Percentiles rank a stretch among this genome's conserved stretches.
Evolutionary conservation across 345 rosid species (phyloP).

Genomic region (Microthlaspi erraticum): DNA sequence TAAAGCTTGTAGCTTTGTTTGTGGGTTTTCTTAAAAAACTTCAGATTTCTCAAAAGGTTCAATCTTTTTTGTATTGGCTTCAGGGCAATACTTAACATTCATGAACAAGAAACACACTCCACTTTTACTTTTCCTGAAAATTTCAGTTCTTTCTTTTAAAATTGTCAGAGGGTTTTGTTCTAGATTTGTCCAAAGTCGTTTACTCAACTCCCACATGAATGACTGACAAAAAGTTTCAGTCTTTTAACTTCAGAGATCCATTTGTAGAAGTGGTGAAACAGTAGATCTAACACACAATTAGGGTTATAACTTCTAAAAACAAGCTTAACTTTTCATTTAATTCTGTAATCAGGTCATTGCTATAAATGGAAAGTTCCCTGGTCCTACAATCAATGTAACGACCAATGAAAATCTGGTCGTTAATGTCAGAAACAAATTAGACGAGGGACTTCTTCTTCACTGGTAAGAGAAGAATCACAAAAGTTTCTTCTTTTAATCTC

Average conservation of each 20-base stretch:
- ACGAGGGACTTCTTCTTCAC: constrained; percentile 80
- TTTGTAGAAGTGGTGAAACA: constrained; percentile 20
- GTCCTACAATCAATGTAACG: constrained; percentile 87
- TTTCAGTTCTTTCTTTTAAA: not conserved
- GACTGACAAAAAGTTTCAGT: constrained; percentile 44
- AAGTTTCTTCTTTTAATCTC: not conserved
- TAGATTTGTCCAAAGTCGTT: constrained; percentile 26
- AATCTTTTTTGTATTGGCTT: constrained; percentile 6
- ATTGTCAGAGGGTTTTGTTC: not conserved
- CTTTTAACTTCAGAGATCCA: constrained; percentile 43
- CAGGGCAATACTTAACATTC: constrained; percentile 1
- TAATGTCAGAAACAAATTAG: constrained; percentile 89
- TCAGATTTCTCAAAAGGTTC: constrained; percentile 37
- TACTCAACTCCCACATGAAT: constrained; percentile 17
- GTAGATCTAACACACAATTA: constrained; percentile 54
- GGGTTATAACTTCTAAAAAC: constrained; percentile 15
- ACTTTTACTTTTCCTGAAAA: constrained; percentile 29
- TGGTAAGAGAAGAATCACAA: constrained; percentile 58
- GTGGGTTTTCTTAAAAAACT: constrained; percentile 33
- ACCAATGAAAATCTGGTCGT: constrained; percentile 85
- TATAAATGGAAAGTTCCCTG: constrained; percentile 87
- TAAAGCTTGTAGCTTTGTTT: constrained; percentile 37
- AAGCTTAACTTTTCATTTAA: constrained; percentile 13
- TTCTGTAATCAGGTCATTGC: constrained; percentile 82
- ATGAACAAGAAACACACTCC: constrained; percentile 4